Conservation (phyloP, 495 filamentous ascomycete genomes). For the Hypoxylon trugodes region DNA sequence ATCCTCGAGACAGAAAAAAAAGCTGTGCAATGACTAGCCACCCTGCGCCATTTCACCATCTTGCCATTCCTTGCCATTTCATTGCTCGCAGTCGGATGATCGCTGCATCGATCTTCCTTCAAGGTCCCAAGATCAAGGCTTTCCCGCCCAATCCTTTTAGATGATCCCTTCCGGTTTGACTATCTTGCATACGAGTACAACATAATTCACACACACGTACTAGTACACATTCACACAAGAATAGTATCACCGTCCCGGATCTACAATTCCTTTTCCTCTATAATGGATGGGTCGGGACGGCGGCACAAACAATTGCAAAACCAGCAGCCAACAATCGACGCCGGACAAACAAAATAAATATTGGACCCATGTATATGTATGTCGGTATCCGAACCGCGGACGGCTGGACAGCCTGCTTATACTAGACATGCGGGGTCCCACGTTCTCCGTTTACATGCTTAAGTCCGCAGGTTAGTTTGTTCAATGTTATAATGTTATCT, state of each 20-base stretch:
- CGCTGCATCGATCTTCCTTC: slow-evolving; percentile 30
- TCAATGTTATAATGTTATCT: not conserved
- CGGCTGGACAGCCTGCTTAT: not conserved
- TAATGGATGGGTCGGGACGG: slow-evolving; percentile 5
- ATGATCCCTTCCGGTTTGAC: slow-evolving; percentile 30
- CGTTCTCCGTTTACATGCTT: not conserved
- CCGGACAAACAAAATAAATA: not conserved
- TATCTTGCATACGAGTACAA: slow-evolving; percentile 16
- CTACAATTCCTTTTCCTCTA: slow-evolving; percentile 1
- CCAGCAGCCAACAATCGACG: not conserved
- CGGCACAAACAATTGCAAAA: slow-evolving; percentile 15
- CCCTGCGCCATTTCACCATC: not conserved
- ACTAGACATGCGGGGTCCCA: not conserved
- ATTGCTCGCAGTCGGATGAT: slow-evolving; percentile 22
- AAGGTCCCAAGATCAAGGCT: slow-evolving; percentile 14
- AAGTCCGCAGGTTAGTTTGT: slow-evolving; percentile 1
- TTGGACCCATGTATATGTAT: not conserved
- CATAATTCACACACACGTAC: slow-evolving; percentile 1
- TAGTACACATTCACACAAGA: slow-evolving; percentile 12
- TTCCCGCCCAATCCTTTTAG: slow-evolving; percentile 22
- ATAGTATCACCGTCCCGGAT: slow-evolving; percentile 14
- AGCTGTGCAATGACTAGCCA: slow-evolving; percentile 2
- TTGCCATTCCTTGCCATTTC: not conserved
- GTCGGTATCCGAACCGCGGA: slow-evolving; percentile 19
- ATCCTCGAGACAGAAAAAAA: too few species aligned